These are phyloP conservation scores for Emiliania huxleyi DNA, from an alignment of 78 protist genomes.

Conservation along the genomic window DNA sequence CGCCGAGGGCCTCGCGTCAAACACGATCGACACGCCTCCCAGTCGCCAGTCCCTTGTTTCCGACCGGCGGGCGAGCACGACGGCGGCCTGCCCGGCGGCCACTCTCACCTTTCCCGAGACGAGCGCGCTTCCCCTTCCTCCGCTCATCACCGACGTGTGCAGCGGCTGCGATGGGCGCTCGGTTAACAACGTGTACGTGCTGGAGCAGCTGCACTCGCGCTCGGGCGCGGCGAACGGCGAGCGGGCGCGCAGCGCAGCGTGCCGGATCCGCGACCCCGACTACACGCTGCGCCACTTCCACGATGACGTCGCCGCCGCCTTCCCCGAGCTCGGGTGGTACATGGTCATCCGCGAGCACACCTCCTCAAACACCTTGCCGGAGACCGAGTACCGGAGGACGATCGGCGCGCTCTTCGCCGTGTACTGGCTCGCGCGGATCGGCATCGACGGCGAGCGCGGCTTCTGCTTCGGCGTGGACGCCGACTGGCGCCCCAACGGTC, in stretches of 20 bases:
- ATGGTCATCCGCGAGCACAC: neutral
- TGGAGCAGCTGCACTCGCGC: neutral
- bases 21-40: too few species aligned
- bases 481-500: neutral
- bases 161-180: neutral
- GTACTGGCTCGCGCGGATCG: neutral
- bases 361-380: neutral
- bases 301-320: neutral
- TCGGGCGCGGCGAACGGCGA: neutral
- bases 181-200: neutral
- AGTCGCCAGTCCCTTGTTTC: too few species aligned
- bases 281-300: neutral
- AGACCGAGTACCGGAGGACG: neutral
- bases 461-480: slow-evolving; percentile 1
- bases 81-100: too few species aligned
- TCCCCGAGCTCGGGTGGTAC: neutral
- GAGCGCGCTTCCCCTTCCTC: neutral
- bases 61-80: too few species aligned
- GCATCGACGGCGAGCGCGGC: slow-evolving; percentile 11
- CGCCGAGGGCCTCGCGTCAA: too few species aligned
- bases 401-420: slow-evolving; percentile 10
- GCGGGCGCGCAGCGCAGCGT: neutral
- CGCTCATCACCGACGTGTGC: neutral
- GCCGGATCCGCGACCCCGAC: slow-evolving; percentile 7
- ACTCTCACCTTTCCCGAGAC: too few species aligned